These are phyloP conservation scores for Boletus reticulatus DNA, from an alignment of 768 basidiomycete species.

Conservation along the genomic window DNA sequence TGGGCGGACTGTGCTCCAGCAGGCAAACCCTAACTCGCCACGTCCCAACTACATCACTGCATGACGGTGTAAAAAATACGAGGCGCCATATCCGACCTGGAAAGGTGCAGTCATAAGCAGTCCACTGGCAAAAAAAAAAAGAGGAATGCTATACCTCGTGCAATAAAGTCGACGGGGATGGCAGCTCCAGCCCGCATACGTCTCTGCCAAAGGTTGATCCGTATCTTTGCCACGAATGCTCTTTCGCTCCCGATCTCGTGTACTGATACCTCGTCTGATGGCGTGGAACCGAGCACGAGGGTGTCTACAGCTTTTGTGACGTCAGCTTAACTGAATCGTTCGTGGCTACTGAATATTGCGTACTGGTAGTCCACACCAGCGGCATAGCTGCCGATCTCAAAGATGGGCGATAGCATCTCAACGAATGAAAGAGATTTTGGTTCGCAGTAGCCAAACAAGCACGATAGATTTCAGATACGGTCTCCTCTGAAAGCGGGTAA, in stretches of 20 bases:
- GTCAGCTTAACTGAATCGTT: background rate
- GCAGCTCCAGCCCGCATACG: slow-evolving; percentile 63
- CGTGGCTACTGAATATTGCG: background rate
- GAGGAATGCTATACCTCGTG: slow-evolving; percentile 40
- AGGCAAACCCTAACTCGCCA: slow-evolving; percentile 51
- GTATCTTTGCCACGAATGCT: slow-evolving; percentile 46
- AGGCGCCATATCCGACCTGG: slow-evolving; percentile 30
- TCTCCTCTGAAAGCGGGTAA: slow-evolving; percentile 39
- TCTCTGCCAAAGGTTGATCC: slow-evolving; percentile 60
- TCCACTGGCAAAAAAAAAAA: background rate
- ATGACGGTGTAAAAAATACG: slow-evolving; percentile 18
- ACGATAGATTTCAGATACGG: slow-evolving; percentile 58
- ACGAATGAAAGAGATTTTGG: slow-evolving; percentile 26
- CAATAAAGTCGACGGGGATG: slow-evolving; percentile 64
- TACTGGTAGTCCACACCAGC: background rate
- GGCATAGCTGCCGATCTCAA: slow-evolving; percentile 3
- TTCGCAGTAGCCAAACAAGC: slow-evolving; percentile 49
- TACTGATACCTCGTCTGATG: slow-evolving; percentile 56
- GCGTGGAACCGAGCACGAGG: slow-evolving; percentile 39
- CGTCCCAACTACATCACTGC: slow-evolving; percentile 5
- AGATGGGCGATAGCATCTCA: slow-evolving; percentile 15
- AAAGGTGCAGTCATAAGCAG: background rate
- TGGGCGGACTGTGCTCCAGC: slow-evolving; percentile 55
- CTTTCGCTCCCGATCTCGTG: slow-evolving; percentile 50
- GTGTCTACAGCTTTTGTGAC: slow-evolving; percentile 44